Conservation (phyloP, 345 rosid species). For the Syzygium jambos region DNA sequence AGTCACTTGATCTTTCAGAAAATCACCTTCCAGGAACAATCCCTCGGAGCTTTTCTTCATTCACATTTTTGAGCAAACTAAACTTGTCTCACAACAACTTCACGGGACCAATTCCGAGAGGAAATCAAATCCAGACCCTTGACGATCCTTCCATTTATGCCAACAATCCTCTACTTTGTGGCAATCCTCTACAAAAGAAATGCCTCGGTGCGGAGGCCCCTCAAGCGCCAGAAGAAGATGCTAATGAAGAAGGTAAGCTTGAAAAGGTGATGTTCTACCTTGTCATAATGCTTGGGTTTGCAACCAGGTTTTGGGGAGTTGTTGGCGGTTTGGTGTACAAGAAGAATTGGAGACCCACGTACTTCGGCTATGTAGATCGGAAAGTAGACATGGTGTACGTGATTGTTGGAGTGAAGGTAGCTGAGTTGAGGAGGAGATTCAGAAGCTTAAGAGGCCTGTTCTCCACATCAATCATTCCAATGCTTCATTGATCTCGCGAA, state of each 20-base stretch:
- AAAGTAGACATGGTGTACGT: not conserved
- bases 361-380: not conserved
- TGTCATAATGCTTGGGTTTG: no score
- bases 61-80: not conserved
- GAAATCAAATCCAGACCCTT: not conserved
- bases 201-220: not conserved
- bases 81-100: not conserved
- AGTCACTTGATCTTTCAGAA: not conserved
- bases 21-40: not conserved
- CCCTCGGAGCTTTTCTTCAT: not conserved
- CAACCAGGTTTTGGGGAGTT: no score
- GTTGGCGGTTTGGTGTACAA: no score
- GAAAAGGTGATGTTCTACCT: no score
- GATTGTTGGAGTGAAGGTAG: not conserved
- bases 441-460: not conserved
- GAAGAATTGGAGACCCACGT: not conserved
- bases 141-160: not conserved
- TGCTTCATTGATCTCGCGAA: no score
- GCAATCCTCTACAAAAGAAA: not conserved
- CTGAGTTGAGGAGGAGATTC: not conserved
- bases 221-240: not conserved
- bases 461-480: no score
- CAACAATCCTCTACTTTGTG: not conserved
- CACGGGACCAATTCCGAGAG: not conserved
- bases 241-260: no score